Evolutionary conservation across 768 basidiomycete species (phyloP), one percentile per base, ranked within the genome.

Genomic region (Mycena polygramma): DNA sequence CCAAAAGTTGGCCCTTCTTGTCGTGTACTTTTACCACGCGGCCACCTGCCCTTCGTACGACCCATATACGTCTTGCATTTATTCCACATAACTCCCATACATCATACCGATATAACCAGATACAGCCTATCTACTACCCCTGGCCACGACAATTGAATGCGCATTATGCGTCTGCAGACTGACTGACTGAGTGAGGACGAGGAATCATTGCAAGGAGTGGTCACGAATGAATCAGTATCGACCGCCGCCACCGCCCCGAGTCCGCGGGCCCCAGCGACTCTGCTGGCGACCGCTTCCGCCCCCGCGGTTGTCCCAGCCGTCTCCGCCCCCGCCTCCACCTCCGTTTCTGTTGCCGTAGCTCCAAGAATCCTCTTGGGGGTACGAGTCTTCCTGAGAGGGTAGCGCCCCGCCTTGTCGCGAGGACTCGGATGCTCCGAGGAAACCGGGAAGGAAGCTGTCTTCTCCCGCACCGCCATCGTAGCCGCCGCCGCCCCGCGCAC

Each of bases 371-470:
- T 90, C 90, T 51, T 82, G 80, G 8, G 85, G 85, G 60, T 71
- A 71, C 20, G 76, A 59, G 35, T 73, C 69, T 14, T 75, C 76
- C 49, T 68, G 74, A 11, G 79, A 74, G 11, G 77, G 71, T 66
- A 73, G 73, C 63, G 81, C 76, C 73, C 78, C 78, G 80, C 80
- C 75, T 74, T 80, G 46, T 57, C 75, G 74, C 75, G 75, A 75
- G 75, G 72, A 70, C 7, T 77, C 78, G 17, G 75, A 75, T 9
- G 81, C 81, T 14, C 89, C 87, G 68, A 30, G 30, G 30, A 93
- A 83, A 1, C 92, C 92, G 36, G 92, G 93, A 22, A 93, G 89
- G 70, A 85, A 84, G 69, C 90, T 90, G 52, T 92, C 91, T 57
- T n/a, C 14, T 7, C 77, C 77, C n/a, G 75, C 81, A 60, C 77